A percentile compares a stretch with the other conserved stretches of the same genome.
These are phyloP conservation scores for Lumnitzera racemosa DNA, from an alignment of 345 rosid species.

Conservation along the genomic window DNA sequence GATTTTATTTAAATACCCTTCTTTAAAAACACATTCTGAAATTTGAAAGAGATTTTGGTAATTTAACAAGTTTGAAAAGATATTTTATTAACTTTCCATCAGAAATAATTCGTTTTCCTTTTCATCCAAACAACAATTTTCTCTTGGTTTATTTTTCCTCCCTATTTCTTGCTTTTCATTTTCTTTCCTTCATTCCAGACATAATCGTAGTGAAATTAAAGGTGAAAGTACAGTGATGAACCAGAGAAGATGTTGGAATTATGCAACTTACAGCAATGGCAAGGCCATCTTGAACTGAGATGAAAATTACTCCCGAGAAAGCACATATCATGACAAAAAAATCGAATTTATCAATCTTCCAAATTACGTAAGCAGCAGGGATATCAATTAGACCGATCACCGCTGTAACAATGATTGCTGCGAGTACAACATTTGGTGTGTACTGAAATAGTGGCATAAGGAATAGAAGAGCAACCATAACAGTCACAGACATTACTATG, in stretches of 20 bases:
- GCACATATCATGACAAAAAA: slow-evolving; percentile 77
- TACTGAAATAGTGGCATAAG: slow-evolving; percentile 91
- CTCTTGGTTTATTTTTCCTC: too few species aligned
- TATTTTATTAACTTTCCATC: too few species aligned
- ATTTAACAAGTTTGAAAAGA: too few species aligned
- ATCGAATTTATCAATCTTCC: slow-evolving; percentile 91
- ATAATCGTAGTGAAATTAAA: too few species aligned
- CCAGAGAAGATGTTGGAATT: background rate
- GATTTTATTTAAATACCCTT: too few species aligned
- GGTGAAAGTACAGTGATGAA: too few species aligned
- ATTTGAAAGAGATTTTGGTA: too few species aligned
- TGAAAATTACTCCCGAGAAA: slow-evolving; percentile 70
- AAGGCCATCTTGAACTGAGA: slow-evolving; percentile 81
- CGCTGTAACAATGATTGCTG: slow-evolving; percentile 86
- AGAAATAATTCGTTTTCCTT: too few species aligned
- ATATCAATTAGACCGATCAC: slow-evolving; percentile 89
- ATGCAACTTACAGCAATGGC: slow-evolving; percentile 69
- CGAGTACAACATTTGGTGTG: slow-evolving; percentile 88
- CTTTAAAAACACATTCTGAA: too few species aligned
- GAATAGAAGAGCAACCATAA: slow-evolving; percentile 89
- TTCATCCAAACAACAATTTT: too few species aligned
- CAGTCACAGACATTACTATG: slow-evolving; percentile 81
- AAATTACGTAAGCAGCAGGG: slow-evolving; percentile 64
- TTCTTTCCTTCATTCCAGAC: too few species aligned
- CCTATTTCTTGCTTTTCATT: too few species aligned